A percentile compares a stretch with the other conserved stretches of the same genome.
Evolutionary conservation across 1,284 basidiomycete genomes (phyloP).

Genomic region (Papiliotrema laurentii): DNA sequence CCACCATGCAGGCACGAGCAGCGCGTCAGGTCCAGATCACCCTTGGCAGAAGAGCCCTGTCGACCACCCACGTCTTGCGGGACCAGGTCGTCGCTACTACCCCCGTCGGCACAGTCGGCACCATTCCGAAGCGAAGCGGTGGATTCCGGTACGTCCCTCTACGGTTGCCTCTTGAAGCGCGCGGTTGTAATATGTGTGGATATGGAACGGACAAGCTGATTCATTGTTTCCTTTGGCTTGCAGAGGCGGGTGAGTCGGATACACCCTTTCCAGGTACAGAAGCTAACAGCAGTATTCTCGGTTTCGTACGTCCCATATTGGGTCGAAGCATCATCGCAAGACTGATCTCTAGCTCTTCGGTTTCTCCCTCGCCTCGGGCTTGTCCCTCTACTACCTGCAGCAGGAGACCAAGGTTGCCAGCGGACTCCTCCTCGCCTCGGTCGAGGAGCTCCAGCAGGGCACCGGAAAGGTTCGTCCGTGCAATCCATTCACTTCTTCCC

Average conservation of each 20-base stretch:
- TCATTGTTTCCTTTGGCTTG: background rate
- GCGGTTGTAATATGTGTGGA: background rate
- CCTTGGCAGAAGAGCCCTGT: background rate
- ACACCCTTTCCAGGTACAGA: no score
- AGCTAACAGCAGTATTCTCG: slow-evolving; percentile 61
- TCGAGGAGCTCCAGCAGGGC: slow-evolving; percentile 76
- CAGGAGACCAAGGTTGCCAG: slow-evolving; percentile 87
- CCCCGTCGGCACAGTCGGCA: slow-evolving; percentile 1
- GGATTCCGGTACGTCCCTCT: slow-evolving; percentile 5
- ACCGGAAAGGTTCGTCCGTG: slow-evolving; percentile 63
- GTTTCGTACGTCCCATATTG: slow-evolving; percentile 57
- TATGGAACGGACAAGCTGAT: background rate
- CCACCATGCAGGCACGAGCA: no score
- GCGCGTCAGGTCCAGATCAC: no score
- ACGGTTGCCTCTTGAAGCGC: background rate
- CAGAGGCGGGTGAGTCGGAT: slow-evolving; percentile 4
- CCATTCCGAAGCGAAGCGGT: background rate
- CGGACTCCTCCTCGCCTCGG: slow-evolving; percentile 73
- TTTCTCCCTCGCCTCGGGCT: slow-evolving; percentile 69
- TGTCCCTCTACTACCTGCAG: slow-evolving; percentile 78
- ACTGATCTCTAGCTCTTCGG: slow-evolving; percentile 55
- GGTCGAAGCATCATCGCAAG: background rate
- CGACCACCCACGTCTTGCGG: background rate
- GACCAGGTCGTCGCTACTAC: background rate
- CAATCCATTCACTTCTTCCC: background rate